phyloP scores from a whole-genome alignment of 1,284 basidiomycete species.

The Ustilago loliicola region DNA sequence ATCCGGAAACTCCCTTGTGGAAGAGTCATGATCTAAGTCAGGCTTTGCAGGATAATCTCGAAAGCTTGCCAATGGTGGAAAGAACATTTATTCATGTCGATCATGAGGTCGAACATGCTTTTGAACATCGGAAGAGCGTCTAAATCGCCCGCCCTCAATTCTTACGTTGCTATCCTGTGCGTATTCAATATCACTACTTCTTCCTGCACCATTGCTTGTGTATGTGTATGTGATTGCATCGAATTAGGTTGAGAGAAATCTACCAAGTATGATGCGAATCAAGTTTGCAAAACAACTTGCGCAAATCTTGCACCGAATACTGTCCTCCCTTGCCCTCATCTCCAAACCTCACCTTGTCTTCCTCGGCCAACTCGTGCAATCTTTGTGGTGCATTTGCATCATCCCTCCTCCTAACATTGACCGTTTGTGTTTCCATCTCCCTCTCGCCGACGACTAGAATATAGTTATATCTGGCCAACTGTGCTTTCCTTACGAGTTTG shows the following conservation, averaged over 20 bases:
- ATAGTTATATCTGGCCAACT: constrained; percentile 62
- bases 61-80: constrained; percentile 89
- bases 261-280: constrained; percentile 41
- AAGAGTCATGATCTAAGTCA: constrained; percentile 93
- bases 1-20: constrained; percentile 87
- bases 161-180: neutral
- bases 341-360: neutral
- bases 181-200: neutral
- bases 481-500: constrained; percentile 61
- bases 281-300: constrained; percentile 30
- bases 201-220: neutral
- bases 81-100: constrained; percentile 63
- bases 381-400: constrained; percentile 31
- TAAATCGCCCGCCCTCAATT: constrained; percentile 5
- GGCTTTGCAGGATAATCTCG: constrained; percentile 92
- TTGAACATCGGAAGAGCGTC: constrained; percentile 56
- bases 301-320: constrained; percentile 16
- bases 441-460: constrained; percentile 65
- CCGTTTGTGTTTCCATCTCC: constrained; percentile 54
- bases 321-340: constrained; percentile 16
- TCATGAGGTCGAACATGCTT: constrained; percentile 60
- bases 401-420: constrained; percentile 57
- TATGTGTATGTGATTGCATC: neutral
- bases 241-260: no score
- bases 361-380: constrained; percentile 15